A percentile compares a stretch with the other conserved stretches of the same genome.
These are phyloP conservation scores for Scheffersomyces segobiensis DNA, from an alignment of 1,139 yeast genomes.

Conservation along the genomic window DNA sequence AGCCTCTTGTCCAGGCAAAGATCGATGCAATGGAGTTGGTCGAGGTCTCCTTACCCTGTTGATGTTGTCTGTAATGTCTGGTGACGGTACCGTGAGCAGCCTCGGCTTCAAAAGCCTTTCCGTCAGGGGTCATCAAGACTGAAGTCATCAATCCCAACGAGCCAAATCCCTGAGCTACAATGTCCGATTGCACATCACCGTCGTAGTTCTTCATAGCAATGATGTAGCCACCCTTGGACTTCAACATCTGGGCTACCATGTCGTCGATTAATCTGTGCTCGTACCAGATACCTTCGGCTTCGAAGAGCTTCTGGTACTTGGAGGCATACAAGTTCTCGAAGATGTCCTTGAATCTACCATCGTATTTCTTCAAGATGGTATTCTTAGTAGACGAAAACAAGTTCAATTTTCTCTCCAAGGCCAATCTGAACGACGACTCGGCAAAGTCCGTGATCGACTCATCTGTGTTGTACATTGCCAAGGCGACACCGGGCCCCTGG, in stretches of 20 bases:
- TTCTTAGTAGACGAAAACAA: slow-evolving; percentile 75
- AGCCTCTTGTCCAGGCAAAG: slow-evolving; percentile 86
- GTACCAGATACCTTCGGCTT: slow-evolving; percentile 68
- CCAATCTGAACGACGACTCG: slow-evolving; percentile 74
- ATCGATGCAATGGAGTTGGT: slow-evolving; percentile 85
- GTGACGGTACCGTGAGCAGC: slow-evolving; percentile 91
- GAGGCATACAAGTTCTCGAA: slow-evolving; percentile 66
- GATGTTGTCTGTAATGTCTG: slow-evolving; percentile 82
- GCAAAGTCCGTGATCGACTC: slow-evolving; percentile 80
- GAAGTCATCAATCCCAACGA: slow-evolving; percentile 85
- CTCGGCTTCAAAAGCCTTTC: slow-evolving; percentile 78
- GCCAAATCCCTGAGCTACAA: slow-evolving; percentile 86
- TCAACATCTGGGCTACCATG: slow-evolving; percentile 88
- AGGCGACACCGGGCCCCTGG: slow-evolving; percentile 68
- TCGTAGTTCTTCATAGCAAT: slow-evolving; percentile 85
- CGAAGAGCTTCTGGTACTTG: slow-evolving; percentile 59
- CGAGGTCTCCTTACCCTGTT: slow-evolving; percentile 81
- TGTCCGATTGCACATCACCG: slow-evolving; percentile 85
- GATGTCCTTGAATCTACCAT: slow-evolving; percentile 79
- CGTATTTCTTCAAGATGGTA: slow-evolving; percentile 79
- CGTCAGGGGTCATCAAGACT: slow-evolving; percentile 82
- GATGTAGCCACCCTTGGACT: slow-evolving; percentile 80
- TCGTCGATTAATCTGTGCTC: slow-evolving; percentile 85
- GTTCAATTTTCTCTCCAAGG: slow-evolving; percentile 64
- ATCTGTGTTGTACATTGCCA: slow-evolving; percentile 83